phyloP scores from a whole-genome alignment of 176 grass and related monocot species.

The Oryza nivara region DNA sequence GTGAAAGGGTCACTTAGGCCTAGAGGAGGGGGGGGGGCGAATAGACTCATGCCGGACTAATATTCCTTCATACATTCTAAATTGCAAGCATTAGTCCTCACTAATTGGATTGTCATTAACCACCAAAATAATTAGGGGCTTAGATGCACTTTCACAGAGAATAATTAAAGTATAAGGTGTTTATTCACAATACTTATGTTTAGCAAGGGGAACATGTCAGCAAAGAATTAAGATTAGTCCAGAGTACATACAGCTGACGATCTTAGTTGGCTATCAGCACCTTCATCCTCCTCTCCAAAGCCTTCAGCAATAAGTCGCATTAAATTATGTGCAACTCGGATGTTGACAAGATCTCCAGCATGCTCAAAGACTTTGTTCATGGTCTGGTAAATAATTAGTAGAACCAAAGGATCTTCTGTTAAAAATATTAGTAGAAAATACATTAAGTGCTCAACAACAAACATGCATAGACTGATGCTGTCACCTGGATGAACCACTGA shows the following conservation, averaged over 20 bases:
- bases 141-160: background rate
- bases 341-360: constrained; percentile 98
- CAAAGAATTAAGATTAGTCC: background rate
- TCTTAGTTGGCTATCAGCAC: constrained; percentile 93
- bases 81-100: too few relatives aligned
- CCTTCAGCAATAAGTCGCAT: constrained; percentile 99
- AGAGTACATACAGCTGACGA: constrained; percentile 92
- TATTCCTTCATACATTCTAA: too few relatives aligned
- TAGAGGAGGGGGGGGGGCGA: too few relatives aligned
- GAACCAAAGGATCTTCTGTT: constrained; percentile 13
- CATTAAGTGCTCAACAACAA: background rate
- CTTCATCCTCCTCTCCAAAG: constrained; percentile 97
- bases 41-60: too few relatives aligned
- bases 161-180: background rate
- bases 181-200: constrained; percentile 16
- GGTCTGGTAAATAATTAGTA: constrained; percentile 63
- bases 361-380: constrained; percentile 99
- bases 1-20: too few relatives aligned
- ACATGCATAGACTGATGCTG: background rate
- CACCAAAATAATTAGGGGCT: too few relatives aligned
- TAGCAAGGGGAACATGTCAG: background rate
- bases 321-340: constrained; percentile 96
- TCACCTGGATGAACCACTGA: constrained; percentile 98
- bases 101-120: too few relatives aligned
- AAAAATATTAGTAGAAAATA: constrained; percentile 22